Conservation (phyloP, 257 asterid species). For the Avicennia marina region DNA sequence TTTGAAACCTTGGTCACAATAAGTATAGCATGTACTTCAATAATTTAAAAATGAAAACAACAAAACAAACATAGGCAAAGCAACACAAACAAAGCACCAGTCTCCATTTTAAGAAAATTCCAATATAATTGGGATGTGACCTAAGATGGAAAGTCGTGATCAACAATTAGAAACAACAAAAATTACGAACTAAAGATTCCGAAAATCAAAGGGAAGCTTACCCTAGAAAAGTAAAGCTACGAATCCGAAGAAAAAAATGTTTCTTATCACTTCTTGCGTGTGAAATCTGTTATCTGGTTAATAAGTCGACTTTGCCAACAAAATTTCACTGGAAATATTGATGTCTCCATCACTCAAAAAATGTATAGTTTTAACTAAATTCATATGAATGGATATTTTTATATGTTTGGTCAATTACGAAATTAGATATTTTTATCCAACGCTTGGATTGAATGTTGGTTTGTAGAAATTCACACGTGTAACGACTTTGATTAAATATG, state of each 20-base stretch:
- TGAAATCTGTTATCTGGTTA: neutral
- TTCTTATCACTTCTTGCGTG: constrained; percentile 1
- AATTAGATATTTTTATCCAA: no score
- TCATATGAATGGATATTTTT: neutral
- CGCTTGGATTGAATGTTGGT: no score
- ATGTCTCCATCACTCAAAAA: neutral
- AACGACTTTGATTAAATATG: no score
- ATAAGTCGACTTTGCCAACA: constrained; percentile 13
- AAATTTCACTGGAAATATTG: neutral
- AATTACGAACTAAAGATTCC: neutral
- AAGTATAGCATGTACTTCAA: no score
- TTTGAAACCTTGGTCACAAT: no score
- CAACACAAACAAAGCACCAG: no score
- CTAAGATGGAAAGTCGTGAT: constrained; percentile 1
- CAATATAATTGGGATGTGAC: no score
- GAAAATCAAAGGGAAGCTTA: neutral
- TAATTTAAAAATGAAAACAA: no score
- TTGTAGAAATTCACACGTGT: no score
- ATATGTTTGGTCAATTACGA: no score
- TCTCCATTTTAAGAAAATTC: neutral
- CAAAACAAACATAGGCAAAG: no score
- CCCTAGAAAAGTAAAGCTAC: neutral
- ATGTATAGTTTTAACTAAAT: neutral
- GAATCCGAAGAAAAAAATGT: neutral
- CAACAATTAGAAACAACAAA: neutral